Evolutionary conservation across 371 early-diverging fungal genomes (phyloP).

Genomic region (Mortierella sp.): DNA sequence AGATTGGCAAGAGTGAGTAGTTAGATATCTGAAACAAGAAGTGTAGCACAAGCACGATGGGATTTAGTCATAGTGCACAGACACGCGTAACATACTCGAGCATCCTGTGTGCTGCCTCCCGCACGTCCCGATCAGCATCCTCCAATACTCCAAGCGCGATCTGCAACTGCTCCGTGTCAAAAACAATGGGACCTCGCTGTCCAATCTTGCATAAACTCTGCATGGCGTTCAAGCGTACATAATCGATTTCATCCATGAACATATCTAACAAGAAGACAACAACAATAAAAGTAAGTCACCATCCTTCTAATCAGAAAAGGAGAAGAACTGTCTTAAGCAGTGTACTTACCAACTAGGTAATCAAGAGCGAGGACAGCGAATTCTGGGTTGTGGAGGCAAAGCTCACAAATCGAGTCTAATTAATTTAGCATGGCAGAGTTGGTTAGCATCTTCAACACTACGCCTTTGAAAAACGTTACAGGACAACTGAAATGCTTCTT

Average conservation of each 20-base stretch:
- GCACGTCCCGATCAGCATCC: conserved; percentile 76
- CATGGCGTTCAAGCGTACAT: conserved; percentile 86
- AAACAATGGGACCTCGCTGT: conserved; percentile 63
- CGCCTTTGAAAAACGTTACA: neutral
- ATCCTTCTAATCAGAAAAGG: neutral
- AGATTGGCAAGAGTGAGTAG: neutral
- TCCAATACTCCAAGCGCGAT: conserved; percentile 83
- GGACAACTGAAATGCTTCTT: neutral
- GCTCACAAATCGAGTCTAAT: conserved; percentile 83
- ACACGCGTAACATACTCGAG: conserved; percentile 61
- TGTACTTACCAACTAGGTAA: conserved; percentile 78
- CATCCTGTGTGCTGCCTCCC: conserved; percentile 79
- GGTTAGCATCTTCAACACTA: neutral
- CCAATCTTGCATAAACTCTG: conserved; percentile 83
- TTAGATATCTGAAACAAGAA: neutral
- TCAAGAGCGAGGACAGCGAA: conserved; percentile 78
- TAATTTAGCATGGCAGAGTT: neutral
- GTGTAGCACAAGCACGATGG: neutral
- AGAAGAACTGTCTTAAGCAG: neutral
- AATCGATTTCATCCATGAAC: conserved; percentile 93
- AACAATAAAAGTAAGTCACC: neutral
- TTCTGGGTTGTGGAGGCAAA: conserved; percentile 74
- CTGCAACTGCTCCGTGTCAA: conserved; percentile 84
- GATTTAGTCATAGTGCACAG: neutral
- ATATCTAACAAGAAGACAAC: conserved; percentile 71